These are phyloP conservation scores for Cladosporium colombiae DNA, from an alignment of 2,329 filamentous ascomycete species.

Conservation along the genomic window DNA sequence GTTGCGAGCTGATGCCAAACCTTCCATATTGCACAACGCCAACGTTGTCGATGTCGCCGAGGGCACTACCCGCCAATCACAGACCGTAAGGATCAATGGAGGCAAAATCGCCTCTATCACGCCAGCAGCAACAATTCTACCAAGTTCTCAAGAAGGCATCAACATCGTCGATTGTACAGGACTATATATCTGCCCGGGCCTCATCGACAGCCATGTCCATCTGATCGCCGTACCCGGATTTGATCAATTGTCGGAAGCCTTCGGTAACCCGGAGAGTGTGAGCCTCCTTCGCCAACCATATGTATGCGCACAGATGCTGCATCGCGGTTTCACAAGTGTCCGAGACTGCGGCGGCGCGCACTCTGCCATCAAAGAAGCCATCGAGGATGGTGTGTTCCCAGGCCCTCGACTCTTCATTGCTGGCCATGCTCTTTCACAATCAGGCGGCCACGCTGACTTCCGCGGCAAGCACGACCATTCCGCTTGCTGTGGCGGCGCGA, in stretches of 20 bases:
- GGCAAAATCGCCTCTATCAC: slow-evolving; percentile 21
- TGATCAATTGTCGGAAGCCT: slow-evolving; percentile 33
- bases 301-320: slow-evolving; percentile 51
- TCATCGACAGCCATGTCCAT: slow-evolving; percentile 53
- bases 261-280: slow-evolving; percentile 33
- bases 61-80: slow-evolving; percentile 30
- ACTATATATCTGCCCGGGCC: slow-evolving; percentile 47
- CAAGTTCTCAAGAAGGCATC: slow-evolving; percentile 22
- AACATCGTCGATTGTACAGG: slow-evolving; percentile 37
- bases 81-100: slow-evolving; percentile 23
- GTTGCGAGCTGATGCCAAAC: slow-evolving; percentile 28
- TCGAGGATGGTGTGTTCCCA: slow-evolving; percentile 54
- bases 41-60: slow-evolving; percentile 46
- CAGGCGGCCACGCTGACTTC: slow-evolving; percentile 56
- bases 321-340: slow-evolving; percentile 57
- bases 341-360: slow-evolving; percentile 58
- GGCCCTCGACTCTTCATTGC: slow-evolving; percentile 57
- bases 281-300: slow-evolving; percentile 40
- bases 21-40: slow-evolving; percentile 45
- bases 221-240: slow-evolving; percentile 43
- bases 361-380: slow-evolving; percentile 54
- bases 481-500: slow-evolving; percentile 47
- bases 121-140: slow-evolving; percentile 22
- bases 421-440: slow-evolving; percentile 54
- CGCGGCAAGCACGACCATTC: slow-evolving; percentile 45